Conservation (phyloP, 164 flowering plant genomes). For the Vitis rotundifolia region DNA sequence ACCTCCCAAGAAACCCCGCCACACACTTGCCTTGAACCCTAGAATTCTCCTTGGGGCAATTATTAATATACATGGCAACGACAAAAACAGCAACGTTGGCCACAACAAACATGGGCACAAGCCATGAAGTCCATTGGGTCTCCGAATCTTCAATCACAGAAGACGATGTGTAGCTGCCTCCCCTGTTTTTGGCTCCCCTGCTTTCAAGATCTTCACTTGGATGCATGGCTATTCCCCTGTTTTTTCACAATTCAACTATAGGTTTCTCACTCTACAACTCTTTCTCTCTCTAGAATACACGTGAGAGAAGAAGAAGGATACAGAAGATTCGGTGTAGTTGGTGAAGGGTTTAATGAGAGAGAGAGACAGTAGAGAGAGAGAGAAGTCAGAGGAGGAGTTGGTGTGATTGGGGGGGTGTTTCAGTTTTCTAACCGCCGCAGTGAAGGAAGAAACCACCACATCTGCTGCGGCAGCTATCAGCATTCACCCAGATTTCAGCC, state of each 20-base stretch:
- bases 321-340: constrained; percentile 6
- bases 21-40: constrained; percentile 42
- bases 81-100: constrained; percentile 68
- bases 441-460: too few relatives aligned
- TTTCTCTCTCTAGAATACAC: neutral
- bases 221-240: constrained; percentile 18
- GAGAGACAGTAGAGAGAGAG: neutral
- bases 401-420: neutral
- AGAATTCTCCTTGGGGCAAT: constrained; percentile 55
- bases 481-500: too few relatives aligned
- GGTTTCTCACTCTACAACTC: neutral
- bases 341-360: constrained; percentile 10
- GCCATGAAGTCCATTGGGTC: constrained; percentile 71
- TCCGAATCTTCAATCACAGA: constrained; percentile 32
- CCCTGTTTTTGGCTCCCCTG: constrained; percentile 25
- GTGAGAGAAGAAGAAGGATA: neutral
- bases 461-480: too few relatives aligned
- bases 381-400: neutral
- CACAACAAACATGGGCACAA: constrained; percentile 68
- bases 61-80: constrained; percentile 61
- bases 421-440: neutral
- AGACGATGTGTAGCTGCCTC: constrained; percentile 15
- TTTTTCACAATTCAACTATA: neutral
- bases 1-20: constrained; percentile 64
- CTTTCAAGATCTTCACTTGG: constrained; percentile 43